These are phyloP conservation scores for Xerocomus potaroensis DNA, from an alignment of 768 basidiomycete species.

Conservation along the genomic window DNA sequence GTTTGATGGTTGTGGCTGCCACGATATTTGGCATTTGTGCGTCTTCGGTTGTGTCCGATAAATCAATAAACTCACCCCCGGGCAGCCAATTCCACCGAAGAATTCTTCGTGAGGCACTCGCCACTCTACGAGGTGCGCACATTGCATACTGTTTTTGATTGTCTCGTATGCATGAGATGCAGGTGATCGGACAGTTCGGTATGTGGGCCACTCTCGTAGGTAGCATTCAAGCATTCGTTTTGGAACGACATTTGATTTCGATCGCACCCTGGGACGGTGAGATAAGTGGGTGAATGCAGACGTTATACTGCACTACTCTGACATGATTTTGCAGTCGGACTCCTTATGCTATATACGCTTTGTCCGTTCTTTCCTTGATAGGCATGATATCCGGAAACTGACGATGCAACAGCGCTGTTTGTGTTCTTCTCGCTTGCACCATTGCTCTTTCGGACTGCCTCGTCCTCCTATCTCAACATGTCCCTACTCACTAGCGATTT, in stretches of 20 bases:
- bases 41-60: constrained; percentile 23
- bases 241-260: constrained; percentile 65
- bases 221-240: constrained; percentile 64
- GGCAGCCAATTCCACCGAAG: constrained; percentile 82
- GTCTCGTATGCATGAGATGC: neutral
- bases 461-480: constrained; percentile 81
- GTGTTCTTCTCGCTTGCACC: constrained; percentile 82
- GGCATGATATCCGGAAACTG: neutral
- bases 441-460: constrained; percentile 76
- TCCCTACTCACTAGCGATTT: constrained; percentile 86
- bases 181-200: constrained; percentile 81
- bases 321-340: constrained; percentile 40
- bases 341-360: constrained; percentile 43
- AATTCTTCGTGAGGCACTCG: constrained; percentile 74
- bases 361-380: constrained; percentile 16
- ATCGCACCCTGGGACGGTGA: constrained; percentile 64
- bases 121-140: constrained; percentile 68
- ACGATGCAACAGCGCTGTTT: constrained; percentile 52
- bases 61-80: constrained; percentile 1
- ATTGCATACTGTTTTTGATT: neutral
- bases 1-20: constrained; percentile 81
- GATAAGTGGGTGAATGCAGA: constrained; percentile 46
- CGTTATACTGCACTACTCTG: constrained; percentile 31
- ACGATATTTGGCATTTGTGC: constrained; percentile 81
- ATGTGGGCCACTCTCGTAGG: constrained; percentile 80